Base-by-base conservation (phyloP, 2,329 filamentous ascomycete genomes). In the Alternaria atra region DNA sequence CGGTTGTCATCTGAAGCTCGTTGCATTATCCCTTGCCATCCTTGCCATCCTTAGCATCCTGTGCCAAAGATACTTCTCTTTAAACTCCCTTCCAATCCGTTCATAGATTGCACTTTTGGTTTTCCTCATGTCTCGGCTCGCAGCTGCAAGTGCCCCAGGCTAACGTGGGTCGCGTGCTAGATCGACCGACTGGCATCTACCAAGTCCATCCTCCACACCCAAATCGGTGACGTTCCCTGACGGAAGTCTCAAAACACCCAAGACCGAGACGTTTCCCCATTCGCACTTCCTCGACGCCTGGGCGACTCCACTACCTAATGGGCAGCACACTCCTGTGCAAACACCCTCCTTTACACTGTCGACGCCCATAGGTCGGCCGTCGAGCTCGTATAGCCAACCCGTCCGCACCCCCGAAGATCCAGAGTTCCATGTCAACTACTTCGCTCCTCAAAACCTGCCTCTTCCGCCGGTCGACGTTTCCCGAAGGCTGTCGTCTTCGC, bases 391-490 rank as follows among this genome's bases (percentile, higher is more conserved):
- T 46, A 79, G 72, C 60, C 71, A 72, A 48, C 74, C 76, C 55
- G 65, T 70, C 30, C 74, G 67, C 48, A 78, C 70, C 6, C 78
- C 77, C 17, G 73, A 80, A 60, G 79, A 81, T 51, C 79, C 79
- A 34, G 71, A 76, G 73, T 84, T 88, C 73, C 87, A 90, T 86
- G 85, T 84, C 69, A 88, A 87, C 68, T 85, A 90, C 73, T 84
- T 87, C 69, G 85, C 85, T 43, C 80, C 84, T 43, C 83, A 83
- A 68, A 85, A 80, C 70, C 77, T 86, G 55, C 81, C 83, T 56
- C 77, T 90, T 57, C 86, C 87, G 60, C 85, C 87, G 32, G 86
- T 89, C 71, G 85, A 89, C 68, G 84, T 85, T 34, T 84, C 87
- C 64, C 82, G 82, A 71, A 84, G 84, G 68, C 76, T 90, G 43